Conservation (phyloP, 2,329 filamentous ascomycete genomes). For the Aureobasidium sp. region DNA sequence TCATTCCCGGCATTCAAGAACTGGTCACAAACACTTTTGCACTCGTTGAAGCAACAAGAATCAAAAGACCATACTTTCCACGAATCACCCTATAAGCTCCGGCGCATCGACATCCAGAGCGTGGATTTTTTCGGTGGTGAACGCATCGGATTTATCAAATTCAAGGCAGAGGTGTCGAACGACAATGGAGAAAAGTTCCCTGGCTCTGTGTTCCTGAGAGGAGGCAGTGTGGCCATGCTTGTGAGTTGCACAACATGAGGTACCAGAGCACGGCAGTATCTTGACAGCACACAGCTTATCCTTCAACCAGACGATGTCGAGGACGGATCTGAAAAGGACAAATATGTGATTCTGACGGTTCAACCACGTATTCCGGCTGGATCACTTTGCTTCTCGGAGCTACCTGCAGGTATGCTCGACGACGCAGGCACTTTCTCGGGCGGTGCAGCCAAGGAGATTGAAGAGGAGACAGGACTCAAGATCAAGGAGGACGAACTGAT, state of each 20-base stretch:
- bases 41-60: constrained; percentile 43
- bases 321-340: constrained; percentile 36
- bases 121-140: constrained; percentile 46
- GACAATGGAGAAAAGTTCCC: constrained; percentile 45
- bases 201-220: constrained; percentile 51
- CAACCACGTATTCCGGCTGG: constrained; percentile 53
- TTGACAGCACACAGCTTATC: constrained; percentile 37
- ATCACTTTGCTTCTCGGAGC: constrained; percentile 48
- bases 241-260: constrained; percentile 29
- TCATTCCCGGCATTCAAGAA: constrained; percentile 49
- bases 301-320: constrained; percentile 47
- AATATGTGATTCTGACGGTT: constrained; percentile 48
- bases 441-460: constrained; percentile 50
- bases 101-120: constrained; percentile 47
- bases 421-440: constrained; percentile 47
- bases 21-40: constrained; percentile 47
- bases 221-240: constrained; percentile 52
- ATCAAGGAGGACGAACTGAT: constrained; percentile 45
- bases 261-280: not conserved
- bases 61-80: constrained; percentile 45
- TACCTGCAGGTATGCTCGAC: constrained; percentile 57
- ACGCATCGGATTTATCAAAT: constrained; percentile 51
- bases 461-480: constrained; percentile 50
- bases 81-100: constrained; percentile 44
- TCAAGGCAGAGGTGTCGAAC: constrained; percentile 49